Base-by-base conservation (phyloP, 176 grass and related monocot genomes). In the Avena eriantha region DNA sequence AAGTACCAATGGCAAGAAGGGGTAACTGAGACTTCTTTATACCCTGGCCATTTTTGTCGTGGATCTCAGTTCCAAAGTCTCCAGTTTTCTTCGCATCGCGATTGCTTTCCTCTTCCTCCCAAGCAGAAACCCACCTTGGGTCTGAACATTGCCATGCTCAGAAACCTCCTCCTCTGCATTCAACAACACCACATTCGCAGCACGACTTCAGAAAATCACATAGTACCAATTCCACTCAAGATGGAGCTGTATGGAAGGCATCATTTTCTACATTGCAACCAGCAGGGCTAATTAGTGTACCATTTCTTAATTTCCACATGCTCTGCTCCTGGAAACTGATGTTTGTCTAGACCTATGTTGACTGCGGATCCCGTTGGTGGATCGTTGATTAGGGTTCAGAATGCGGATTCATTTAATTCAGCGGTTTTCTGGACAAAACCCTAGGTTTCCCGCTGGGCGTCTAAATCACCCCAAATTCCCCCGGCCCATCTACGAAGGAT, bases 161-260 rank as follows among this genome's bases (percentile, higher is more conserved):
- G 64, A 67, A 67, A 67, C 64, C 64, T 67, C 26, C 26, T 16
- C 64, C 7, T 35, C 64, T 67, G 64, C 64, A 67, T 35, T 67
- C 64, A 67, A 34, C 31, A 67, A 35, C 64, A 67, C 1, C 29
- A 14, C 64, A 67, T 67, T 35, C 34, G 15, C 14, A 67, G 64
- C 14, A 35, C 15, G 14, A 35, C 64, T 3, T 67, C 29, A 67
- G 26, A 67, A 67, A 35, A 67, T 16, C 29, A 67, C 14, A 34
- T 35, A 67, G 2, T 35, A 67, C 8, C 29, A 18, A 8, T 35
- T 67, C 64, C 29, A 33, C 26, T 33, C 26, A 67, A 67, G 29
- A 67, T 67, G 64, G 15, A 67, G 17, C 64, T 16, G 64, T 35
- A 35, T 17, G 64, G 15, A 67, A 35, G 34, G 15, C 64, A 67